Percentiles rank a stretch among this genome's conserved stretches.
These are phyloP conservation scores for Kwoniella sp. DNA, from an alignment of 768 basidiomycete genomes.

Conservation along the genomic window DNA sequence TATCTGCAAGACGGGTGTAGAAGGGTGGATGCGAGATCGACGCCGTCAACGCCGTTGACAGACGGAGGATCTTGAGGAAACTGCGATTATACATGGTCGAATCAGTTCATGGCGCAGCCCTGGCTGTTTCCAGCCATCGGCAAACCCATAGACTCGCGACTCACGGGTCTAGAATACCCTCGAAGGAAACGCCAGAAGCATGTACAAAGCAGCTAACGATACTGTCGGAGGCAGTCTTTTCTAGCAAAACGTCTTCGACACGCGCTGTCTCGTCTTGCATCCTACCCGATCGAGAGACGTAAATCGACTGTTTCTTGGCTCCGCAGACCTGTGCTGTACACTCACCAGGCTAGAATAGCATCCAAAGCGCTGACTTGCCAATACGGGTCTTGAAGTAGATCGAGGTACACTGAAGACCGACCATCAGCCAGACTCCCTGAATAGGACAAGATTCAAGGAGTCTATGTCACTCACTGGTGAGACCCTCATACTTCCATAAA, in stretches of 20 bases:
- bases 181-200: slow-evolving; percentile 42
- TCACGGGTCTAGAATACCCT: slow-evolving; percentile 48
- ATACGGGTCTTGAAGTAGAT: slow-evolving; percentile 48
- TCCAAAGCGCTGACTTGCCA: slow-evolving; percentile 58
- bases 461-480: slow-evolving; percentile 51
- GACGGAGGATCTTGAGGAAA: slow-evolving; percentile 78
- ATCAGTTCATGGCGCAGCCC: too few species aligned
- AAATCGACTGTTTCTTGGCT: too few species aligned
- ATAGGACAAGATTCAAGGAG: background rate
- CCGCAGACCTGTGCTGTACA: slow-evolving; percentile 2
- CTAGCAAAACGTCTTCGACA: slow-evolving; percentile 81
- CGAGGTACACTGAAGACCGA: slow-evolving; percentile 41
- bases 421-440: background rate
- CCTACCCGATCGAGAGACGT: slow-evolving; percentile 54
- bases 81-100: too few species aligned
- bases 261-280: slow-evolving; percentile 90
- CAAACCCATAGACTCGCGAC: slow-evolving; percentile 15
- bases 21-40: slow-evolving; percentile 76
- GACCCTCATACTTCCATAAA: slow-evolving; percentile 90
- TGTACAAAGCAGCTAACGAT: slow-evolving; percentile 68
- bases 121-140: too few species aligned
- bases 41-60: slow-evolving; percentile 69
- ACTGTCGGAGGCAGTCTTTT: slow-evolving; percentile 79
- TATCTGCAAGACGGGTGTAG: slow-evolving; percentile 80
- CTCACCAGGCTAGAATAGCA: slow-evolving; percentile 80